Conservation (phyloP, 371 early-diverging fungal species). For the Mortierella sp. region DNA sequence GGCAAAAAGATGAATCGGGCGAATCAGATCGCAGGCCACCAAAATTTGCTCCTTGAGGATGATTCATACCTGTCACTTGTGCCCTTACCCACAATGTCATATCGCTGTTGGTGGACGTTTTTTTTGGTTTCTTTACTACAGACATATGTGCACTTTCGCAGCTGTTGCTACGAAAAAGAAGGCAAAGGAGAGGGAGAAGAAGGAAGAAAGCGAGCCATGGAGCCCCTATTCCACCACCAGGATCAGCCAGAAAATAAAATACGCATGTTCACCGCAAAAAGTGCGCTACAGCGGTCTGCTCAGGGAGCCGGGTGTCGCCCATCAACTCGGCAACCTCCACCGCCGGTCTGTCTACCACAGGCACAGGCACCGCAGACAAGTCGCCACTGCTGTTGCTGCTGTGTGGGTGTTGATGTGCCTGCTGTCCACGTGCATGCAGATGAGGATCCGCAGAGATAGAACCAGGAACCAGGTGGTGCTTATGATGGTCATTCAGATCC, state of each 20-base stretch:
- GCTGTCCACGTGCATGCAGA: not conserved
- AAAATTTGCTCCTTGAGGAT: not conserved
- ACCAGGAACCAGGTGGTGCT: slow-evolving; percentile 29
- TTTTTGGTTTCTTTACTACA: not conserved
- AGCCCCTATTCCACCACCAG: too few species aligned
- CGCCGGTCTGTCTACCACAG: slow-evolving; percentile 2
- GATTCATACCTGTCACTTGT: not conserved
- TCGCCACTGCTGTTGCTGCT: not conserved
- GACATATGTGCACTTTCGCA: too few species aligned
- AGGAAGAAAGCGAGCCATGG: not conserved
- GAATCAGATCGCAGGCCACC: slow-evolving; percentile 13
- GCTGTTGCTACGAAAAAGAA: too few species aligned
- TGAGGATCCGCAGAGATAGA: not conserved
- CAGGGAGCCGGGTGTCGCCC: slow-evolving; percentile 7
- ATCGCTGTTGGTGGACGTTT: not conserved
- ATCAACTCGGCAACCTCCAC: slow-evolving; percentile 23
- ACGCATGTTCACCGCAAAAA: slow-evolving; percentile 7
- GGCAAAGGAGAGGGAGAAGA: not conserved
- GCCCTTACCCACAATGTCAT: not conserved
- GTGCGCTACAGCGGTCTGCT: slow-evolving; percentile 14
- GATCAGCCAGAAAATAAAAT: too few species aligned
- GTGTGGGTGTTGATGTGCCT: not conserved
- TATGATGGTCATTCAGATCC: slow-evolving; percentile 39
- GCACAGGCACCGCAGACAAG: not conserved
- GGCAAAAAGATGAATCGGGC: not conserved